A percentile compares a stretch with the other conserved stretches of the same genome.
Evolutionary conservation across 1,284 basidiomycete genomes (phyloP).

Genomic region (Peniophora sp.): DNA sequence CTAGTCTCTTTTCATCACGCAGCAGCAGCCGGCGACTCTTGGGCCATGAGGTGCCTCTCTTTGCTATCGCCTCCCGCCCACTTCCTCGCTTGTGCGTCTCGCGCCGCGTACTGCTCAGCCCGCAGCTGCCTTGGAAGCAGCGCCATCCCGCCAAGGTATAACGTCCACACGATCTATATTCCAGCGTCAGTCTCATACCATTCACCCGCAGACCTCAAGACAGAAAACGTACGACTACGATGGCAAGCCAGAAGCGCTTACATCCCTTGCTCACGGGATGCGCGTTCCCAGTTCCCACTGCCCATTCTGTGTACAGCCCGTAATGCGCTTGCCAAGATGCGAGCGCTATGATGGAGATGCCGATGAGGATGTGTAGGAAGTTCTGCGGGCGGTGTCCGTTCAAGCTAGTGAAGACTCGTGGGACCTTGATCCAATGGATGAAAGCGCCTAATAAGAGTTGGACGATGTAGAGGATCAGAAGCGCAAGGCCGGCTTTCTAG

Average conservation of each 20-base stretch:
- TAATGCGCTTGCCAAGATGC: not conserved
- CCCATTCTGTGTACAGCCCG: slow-evolving; percentile 2
- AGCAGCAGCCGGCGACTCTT: too few relatives aligned
- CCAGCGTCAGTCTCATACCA: not conserved
- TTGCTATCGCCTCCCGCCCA: too few relatives aligned
- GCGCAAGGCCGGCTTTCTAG: not conserved
- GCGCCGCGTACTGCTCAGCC: too few relatives aligned
- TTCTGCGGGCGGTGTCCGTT: not conserved
- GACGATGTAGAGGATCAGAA: slow-evolving; percentile 1
- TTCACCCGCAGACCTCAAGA: not conserved
- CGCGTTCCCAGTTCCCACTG: not conserved
- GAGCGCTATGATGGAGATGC: slow-evolving; percentile 1
- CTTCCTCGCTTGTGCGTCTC: too few relatives aligned
- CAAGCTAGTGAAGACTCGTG: not conserved
- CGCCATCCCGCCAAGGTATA: slow-evolving; percentile 34
- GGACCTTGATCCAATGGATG: slow-evolving; percentile 2
- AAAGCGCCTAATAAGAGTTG: not conserved
- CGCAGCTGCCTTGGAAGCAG: slow-evolving; percentile 40
- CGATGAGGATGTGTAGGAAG: not conserved
- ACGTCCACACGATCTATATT: slow-evolving; percentile 38
- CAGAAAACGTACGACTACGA: not conserved
- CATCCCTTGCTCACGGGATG: not conserved
- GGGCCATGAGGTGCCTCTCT: too few relatives aligned
- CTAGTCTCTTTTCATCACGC: too few relatives aligned
- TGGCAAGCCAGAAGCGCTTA: not conserved